Conservation (phyloP, 208 protist species). For the Leishmania gerbilli region DNA sequence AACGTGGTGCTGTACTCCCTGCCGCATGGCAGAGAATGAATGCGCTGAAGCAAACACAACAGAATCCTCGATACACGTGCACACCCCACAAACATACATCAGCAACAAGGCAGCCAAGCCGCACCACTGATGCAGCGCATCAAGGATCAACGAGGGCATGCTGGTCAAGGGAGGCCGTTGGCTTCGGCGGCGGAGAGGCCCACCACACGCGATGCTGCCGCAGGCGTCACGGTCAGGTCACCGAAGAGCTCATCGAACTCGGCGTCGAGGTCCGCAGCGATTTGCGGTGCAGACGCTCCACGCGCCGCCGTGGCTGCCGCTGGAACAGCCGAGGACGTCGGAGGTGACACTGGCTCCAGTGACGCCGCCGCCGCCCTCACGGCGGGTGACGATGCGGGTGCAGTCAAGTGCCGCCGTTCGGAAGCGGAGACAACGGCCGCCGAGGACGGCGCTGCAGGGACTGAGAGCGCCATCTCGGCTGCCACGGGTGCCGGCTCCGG, state of each 20-base stretch:
- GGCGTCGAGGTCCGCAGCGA: slow-evolving; percentile 51
- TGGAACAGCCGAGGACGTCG: slow-evolving; percentile 4
- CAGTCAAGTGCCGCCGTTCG: background rate
- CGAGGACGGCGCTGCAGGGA: background rate
- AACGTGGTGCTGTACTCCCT: too few species aligned
- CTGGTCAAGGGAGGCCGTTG: background rate
- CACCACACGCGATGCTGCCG: background rate
- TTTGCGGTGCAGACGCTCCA: slow-evolving; percentile 12
- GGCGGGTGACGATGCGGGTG: background rate
- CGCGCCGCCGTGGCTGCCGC: background rate
- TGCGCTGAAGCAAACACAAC: background rate
- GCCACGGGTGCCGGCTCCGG: background rate
- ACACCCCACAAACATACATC: background rate
- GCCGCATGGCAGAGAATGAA: background rate
- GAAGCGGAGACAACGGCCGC: background rate
- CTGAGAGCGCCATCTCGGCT: background rate
- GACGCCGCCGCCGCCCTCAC: background rate
- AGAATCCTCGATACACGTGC: background rate
- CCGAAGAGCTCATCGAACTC: slow-evolving; percentile 84
- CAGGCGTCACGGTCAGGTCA: slow-evolving; percentile 9
- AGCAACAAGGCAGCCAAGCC: background rate
- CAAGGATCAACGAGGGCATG: background rate
- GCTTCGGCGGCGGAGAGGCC: slow-evolving; percentile 9
- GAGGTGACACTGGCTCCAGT: slow-evolving; percentile 3
- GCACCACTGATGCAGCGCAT: background rate